Conservation (phyloP, 176 grass and related monocot species). For the Zea mays region Zm-B73-REFERENCE-NAM-5.0 NC_050102.1:176214501-176215000, state of each 20-base stretch:
- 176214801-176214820: constrained; percentile 30
- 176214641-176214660: constrained; percentile 94
- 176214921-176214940: constrained; percentile 39
- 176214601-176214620: constrained; percentile 64
- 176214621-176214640: constrained; percentile 77
- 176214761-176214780: constrained; percentile 71
- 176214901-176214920: constrained; percentile 57
- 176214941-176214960: constrained; percentile 36
- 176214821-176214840: constrained; percentile 49
- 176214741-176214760: constrained; percentile 60
- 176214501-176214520: constrained; percentile 87
- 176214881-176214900: constrained; percentile 97
- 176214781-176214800: constrained; percentile 56
- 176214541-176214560: constrained; percentile 72
- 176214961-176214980: constrained; percentile 39
- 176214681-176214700: constrained; percentile 59
- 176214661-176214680: constrained; percentile 77
- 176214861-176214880: constrained; percentile 52
- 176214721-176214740: constrained; percentile 70
- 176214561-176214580: constrained; percentile 88
- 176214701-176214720: constrained; percentile 81
- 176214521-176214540: constrained; percentile 76
- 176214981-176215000: neutral
- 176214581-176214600: constrained; percentile 87
- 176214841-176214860: constrained; percentile 52